phyloP scores from a whole-genome alignment of 768 basidiomycete species.

The Xanthoconium stramineum region DNA sequence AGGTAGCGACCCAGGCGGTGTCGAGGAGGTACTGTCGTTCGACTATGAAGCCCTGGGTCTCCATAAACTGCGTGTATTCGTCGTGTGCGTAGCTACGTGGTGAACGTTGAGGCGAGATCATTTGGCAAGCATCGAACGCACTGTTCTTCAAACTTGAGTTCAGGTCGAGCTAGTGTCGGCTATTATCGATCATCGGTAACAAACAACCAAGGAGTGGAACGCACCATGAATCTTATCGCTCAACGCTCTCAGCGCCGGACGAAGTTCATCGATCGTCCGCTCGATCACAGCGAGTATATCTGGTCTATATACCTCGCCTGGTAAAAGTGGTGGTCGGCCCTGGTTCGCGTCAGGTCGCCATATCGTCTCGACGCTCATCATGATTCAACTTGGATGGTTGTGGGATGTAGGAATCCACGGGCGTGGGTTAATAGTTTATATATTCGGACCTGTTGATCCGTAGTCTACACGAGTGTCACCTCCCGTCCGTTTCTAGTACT shows the following conservation, averaged over 20 bases:
- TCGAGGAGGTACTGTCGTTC: constrained; percentile 57
- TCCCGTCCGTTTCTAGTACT: background rate
- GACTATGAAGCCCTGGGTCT: constrained; percentile 61
- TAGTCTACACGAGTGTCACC: constrained; percentile 6
- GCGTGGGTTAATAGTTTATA: background rate
- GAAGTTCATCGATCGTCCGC: constrained; percentile 47
- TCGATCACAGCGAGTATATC: constrained; percentile 65
- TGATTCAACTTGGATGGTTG: background rate
- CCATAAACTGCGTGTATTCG: constrained; percentile 63
- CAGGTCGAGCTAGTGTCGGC: constrained; percentile 54
- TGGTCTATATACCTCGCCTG: constrained; percentile 44
- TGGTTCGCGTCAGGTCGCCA: constrained; percentile 6
- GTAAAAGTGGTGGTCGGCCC: background rate
- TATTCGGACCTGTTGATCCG: background rate
- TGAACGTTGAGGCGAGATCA: background rate
- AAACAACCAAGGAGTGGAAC: background rate
- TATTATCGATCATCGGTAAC: background rate
- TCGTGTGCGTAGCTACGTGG: constrained; percentile 58
- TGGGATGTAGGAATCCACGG: too few species aligned
- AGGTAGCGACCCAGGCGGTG: constrained; percentile 76
- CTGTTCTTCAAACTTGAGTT: constrained; percentile 66
- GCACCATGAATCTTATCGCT: constrained; percentile 74
- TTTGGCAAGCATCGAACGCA: constrained; percentile 28
- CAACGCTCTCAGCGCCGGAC: constrained; percentile 51
- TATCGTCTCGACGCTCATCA: background rate